phyloP scores from a whole-genome alignment of 345 rosid species.

The Hirschfeldia incana region DNA sequence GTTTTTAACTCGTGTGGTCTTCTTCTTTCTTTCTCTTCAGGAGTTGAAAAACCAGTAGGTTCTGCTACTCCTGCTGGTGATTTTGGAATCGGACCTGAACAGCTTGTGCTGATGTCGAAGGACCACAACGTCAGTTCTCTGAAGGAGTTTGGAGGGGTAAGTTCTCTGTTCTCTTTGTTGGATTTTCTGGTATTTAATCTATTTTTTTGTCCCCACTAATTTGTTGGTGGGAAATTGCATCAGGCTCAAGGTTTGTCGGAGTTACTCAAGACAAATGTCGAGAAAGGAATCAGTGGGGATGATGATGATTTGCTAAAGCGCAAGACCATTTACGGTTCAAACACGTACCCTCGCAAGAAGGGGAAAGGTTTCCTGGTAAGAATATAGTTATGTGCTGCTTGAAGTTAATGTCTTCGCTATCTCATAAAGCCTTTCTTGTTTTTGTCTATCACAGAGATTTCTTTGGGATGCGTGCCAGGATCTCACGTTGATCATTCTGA shows the following conservation, averaged over 20 bases:
- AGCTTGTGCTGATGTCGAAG: conserved; percentile 76
- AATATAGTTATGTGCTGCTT: conserved; percentile 5
- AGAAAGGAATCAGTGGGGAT: conserved; percentile 73
- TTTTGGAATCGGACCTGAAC: conserved; percentile 67
- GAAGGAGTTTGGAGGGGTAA: conserved; percentile 77
- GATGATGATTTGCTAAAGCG: conserved; percentile 70
- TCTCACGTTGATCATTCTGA: conserved; percentile 83
- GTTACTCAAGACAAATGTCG: conserved; percentile 61
- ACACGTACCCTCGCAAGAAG: conserved; percentile 89
- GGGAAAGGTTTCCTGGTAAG: conserved; percentile 88
- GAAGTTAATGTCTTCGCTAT: neutral
- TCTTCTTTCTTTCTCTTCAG: conserved; percentile 32
- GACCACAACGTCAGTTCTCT: conserved; percentile 58
- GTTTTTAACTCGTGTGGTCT: neutral
- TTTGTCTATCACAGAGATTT: conserved; percentile 52
- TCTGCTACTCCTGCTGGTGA: conserved; percentile 51
- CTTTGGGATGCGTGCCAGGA: conserved; percentile 87
- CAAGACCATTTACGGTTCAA: conserved; percentile 67
- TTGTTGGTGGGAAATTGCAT: conserved; percentile 11
- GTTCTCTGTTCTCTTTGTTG: conserved; percentile 20
- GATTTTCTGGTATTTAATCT: neutral
- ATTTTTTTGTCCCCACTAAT: conserved; percentile 3
- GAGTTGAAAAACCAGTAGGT: conserved; percentile 37
- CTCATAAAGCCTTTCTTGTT: neutral
- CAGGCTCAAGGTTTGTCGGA: conserved; percentile 71